Base-by-base conservation (phyloP, 768 basidiomycete genomes). In the Mycena venus region DNA sequence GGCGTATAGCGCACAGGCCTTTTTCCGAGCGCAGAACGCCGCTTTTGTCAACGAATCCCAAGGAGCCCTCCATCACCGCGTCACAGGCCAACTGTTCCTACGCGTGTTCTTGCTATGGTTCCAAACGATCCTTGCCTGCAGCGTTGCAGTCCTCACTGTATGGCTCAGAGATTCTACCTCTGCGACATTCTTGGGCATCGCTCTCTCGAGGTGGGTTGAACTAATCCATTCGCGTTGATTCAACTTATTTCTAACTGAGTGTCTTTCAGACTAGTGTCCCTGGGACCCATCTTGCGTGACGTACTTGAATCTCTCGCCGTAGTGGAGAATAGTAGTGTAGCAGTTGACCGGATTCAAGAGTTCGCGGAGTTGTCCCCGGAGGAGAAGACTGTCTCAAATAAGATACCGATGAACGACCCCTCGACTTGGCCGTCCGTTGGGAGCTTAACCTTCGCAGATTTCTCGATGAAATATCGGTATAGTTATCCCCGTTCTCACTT, bases 1-100 rank as follows among this genome's bases (percentile, higher is more conserved):
- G 55, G 70, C 70, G 9, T 72, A 58, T 60, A 11, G 70, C 44
- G 64, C 63, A 27, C 55, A 72, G 38, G 63, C 19, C 14, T 72
- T 65, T 42, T 72, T 72, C 56, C 70, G 64, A 25, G 56, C 70
- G 8, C 70, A 72, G 64, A 72, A 72, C 31, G 55, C 63, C 32
- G 56, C 56, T 21, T 60, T 66, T 25, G 40, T 72, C 63, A 66
- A 72, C 44, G 63, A 44, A 17, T 72, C 70, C n/a, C 70, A 72
- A 60, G 70, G 70, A 21, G 70, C 70, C 34, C 64, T 72, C 21
- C 56, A 72, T 47, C 61, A 66, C 64, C 70, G 63, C 17, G 17
- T 72, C 44, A 27, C 44, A 8, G 70, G 70, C 36, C 70, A 72
- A 51, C 70, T 72, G 8, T 71, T 71, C 51, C n/a, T n/a, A n/a